phyloP scores from a whole-genome alignment of 2,329 filamentous ascomycete species.

The Emmonsiellopsis sp. region DNA sequence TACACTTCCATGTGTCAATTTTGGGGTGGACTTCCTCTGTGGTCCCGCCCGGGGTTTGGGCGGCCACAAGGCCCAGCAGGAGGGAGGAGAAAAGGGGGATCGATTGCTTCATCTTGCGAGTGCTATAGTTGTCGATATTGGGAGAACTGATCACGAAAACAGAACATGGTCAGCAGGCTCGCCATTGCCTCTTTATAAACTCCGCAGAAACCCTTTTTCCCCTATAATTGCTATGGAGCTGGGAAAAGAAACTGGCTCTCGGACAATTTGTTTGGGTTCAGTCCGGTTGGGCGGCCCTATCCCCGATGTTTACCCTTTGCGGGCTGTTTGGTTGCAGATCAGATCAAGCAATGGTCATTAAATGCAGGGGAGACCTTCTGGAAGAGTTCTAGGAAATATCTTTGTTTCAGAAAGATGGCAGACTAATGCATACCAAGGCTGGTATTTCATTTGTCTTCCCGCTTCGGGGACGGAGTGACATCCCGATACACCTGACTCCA shows the following conservation, averaged over 20 bases:
- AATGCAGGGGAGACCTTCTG: neutral
- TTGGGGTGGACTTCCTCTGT: constrained; percentile 40
- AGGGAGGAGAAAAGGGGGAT: neutral
- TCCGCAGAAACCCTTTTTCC: neutral
- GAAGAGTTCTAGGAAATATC: neutral
- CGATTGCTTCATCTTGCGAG: neutral
- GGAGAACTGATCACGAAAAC: neutral
- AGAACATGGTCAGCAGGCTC: neutral
- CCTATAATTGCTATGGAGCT: neutral
- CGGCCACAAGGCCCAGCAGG: constrained; percentile 35
- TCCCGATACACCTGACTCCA: no score
- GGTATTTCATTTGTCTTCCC: no score
- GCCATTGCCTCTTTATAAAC: neutral
- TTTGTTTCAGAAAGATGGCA: neutral
- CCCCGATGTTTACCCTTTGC: neutral
- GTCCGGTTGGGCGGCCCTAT: neutral
- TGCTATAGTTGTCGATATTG: neutral
- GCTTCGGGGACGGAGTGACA: no score
- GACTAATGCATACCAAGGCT: neutral
- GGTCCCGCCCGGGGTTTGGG: constrained; percentile 42
- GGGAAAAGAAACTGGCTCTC: neutral
- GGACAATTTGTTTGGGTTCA: neutral
- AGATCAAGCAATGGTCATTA: neutral
- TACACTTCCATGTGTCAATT: constrained; percentile 44
- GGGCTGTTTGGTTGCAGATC: neutral